Base-by-base conservation (phyloP, 306 rosid species). In the Ochetophila trinervis region DNA sequence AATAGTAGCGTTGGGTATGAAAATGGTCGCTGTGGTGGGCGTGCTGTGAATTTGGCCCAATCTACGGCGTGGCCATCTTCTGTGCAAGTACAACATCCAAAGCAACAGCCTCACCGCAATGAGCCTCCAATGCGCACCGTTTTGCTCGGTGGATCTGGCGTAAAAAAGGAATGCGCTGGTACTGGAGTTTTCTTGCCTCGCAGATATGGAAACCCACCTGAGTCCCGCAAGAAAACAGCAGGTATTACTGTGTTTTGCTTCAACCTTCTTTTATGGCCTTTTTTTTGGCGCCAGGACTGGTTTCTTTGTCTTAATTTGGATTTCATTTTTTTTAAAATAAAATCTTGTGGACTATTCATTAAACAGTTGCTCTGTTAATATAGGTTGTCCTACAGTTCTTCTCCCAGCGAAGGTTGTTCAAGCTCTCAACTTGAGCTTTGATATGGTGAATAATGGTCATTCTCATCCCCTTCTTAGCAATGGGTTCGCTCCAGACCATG, bases 181-280 rank as follows among this genome's bases (percentile, higher is more conserved):
- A 91, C 98, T 2, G 98, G 98, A 1, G 98, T 91, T 1, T 91
- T 91, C 77, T 54, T 91, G 62, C 98, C 98, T 62, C 96, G 98
- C 21, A 78, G 81, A 9, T 83, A 91, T 23, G 68, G 60, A 0
- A 68, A 64, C 20, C 79, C 88, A 2, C 53, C 81, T 0, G 88
- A 87, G 13, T 36, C 83, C 42, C 88, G 83, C 30, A 84, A 82
- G 68, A 87, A 73, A 75, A 48, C 80, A 40, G 80, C 21, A 4
- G 21, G 8, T 21, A 24, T 1, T 3, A 15, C 40, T 0, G 30
- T 11, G 15, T 27, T 11, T 8, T 1, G n/a, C 42, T 36, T 36
- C 9, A 40, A 8, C 12, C 45, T 9, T 6, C 11, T 17, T 15
- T 20, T 49, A 7, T 0, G 30, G 32, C 20, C 11, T 30, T n/a